A percentile compares a stretch with the other conserved stretches of the same genome.
phyloP scores from a whole-genome alignment of 495 filamentous ascomycete genomes.

The Podospora pseudoanserina region DNA sequence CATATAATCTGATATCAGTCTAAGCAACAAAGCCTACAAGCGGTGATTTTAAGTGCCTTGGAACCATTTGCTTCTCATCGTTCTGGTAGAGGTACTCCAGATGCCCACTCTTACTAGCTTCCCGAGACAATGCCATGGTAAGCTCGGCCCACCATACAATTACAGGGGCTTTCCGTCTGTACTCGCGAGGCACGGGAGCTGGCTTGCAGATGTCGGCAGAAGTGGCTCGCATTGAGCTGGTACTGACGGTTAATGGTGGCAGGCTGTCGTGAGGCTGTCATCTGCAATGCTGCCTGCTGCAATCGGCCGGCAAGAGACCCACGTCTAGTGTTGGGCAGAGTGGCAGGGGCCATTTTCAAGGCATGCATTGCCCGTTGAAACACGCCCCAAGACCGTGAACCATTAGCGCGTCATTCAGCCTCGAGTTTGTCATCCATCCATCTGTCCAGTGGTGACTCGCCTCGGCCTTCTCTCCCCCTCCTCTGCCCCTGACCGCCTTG shows the following conservation, averaged over 20 bases:
- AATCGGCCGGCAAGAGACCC: conserved; percentile 14
- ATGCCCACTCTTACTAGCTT: too few relatives aligned
- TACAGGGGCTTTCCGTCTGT: conserved; percentile 2
- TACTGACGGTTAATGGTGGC: background rate
- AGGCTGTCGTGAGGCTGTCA: background rate
- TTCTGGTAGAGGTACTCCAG: too few relatives aligned
- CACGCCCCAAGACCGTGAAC: conserved; percentile 11
- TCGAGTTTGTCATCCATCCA: conserved; percentile 1
- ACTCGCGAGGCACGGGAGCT: background rate
- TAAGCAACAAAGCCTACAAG: background rate
- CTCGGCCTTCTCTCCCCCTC: background rate
- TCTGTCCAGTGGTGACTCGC: background rate
- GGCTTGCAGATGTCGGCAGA: background rate
- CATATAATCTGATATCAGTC: background rate
- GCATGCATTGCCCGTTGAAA: conserved; percentile 13
- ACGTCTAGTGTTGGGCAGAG: conserved; percentile 7
- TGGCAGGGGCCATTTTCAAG: conserved; percentile 5
- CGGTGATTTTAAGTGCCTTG: background rate
- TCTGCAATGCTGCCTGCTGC: conserved; percentile 16
- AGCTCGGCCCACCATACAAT: background rate
- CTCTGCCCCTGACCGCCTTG: conserved; percentile 18
- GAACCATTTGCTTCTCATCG: background rate
- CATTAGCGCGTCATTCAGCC: conserved; percentile 17
- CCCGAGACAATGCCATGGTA: background rate
- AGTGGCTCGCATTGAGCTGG: conserved; percentile 6